A percentile compares a stretch with the other conserved stretches of the same genome.
phyloP scores from a whole-genome alignment of 306 rosid species.

The Cicer pinnatifidum region DNA sequence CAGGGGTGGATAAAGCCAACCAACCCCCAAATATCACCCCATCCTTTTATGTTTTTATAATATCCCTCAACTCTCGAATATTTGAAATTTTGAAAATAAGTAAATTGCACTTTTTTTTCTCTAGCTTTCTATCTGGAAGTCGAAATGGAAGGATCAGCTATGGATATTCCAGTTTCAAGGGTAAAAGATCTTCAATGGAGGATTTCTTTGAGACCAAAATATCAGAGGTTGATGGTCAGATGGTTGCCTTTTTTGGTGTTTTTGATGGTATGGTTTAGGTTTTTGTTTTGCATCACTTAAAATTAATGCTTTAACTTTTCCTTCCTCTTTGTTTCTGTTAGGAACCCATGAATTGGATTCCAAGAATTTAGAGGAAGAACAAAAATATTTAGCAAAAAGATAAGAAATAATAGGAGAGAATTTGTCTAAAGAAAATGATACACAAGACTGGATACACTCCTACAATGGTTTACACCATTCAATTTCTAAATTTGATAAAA shows the following conservation, averaged over 20 bases:
- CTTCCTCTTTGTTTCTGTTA: background rate
- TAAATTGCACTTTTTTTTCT: conserved; percentile 14
- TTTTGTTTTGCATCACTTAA: conserved; percentile 29
- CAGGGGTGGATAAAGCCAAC: background rate
- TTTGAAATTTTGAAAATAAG: conserved; percentile 31
- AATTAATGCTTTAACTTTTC: background rate
- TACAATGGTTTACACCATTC: too few species aligned
- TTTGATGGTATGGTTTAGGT: conserved; percentile 72
- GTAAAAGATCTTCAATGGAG: conserved; percentile 93
- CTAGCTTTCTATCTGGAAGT: conserved; percentile 67
- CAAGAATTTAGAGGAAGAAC: too few species aligned
- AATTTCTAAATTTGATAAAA: too few species aligned
- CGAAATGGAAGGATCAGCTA: conserved; percentile 77
- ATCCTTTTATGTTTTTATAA: conserved; percentile 8
- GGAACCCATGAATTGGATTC: background rate
- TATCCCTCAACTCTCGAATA: conserved; percentile 31
- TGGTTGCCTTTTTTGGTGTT: conserved; percentile 90
- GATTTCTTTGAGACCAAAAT: conserved; percentile 79
- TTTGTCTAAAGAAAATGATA: too few species aligned
- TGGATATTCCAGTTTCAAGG: conserved; percentile 92
- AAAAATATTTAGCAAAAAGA: too few species aligned
- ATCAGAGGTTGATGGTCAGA: conserved; percentile 84
- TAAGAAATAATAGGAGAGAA: too few species aligned
- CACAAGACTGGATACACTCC: too few species aligned
- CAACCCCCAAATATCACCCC: background rate